Evolutionary conservation across 305 asterid species (phyloP), one percentile per base, ranked within the genome.

Genomic region (Fraxinus sp.): DNA sequence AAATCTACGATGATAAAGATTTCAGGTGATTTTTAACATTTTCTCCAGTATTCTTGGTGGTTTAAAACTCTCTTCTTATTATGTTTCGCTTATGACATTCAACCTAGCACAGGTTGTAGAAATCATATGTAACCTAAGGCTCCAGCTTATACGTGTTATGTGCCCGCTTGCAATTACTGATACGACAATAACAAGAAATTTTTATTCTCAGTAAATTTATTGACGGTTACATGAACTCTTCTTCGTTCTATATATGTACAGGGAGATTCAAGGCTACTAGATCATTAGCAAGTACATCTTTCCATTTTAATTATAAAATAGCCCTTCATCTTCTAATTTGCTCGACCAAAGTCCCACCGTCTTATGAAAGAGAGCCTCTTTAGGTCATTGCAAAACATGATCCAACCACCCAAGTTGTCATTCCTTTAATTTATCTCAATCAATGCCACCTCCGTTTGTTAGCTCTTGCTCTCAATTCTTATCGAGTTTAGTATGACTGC

Each of bases 1-100:
- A 87, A 82, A 91, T 94, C n/a, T 93, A 77, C 55, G 98, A 96
- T 82, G 98, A 94, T 77, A 89, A 80, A 70, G 98, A 96, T 80
- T 94, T 94, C 97, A 94, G 98, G 98, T 93, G 4, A 52, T 4
- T 35, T 14, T 77, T 22, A 78, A 24, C 5, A 20, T 74, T 24
- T 13, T 20, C 36, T 81, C 14, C 36, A 36, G 3, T 72, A 26
- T 78, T 22, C 35, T 75, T 55, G 43, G 79, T 3, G 33, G 71
- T 62, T 64, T 24, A 24, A 22, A 55, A 5, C 24, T 55, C 24
- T 55, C 64, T 55, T 55, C 18, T 55, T n/a, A 52, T 16, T 52
- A 52, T 52, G 20, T 49, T 49, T 49, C 59, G 18, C 20, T 13
- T 49, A 0, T 49, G 6, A 14, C 7, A 49, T 14, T 49, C 59